Evolutionary conservation across 2,329 filamentous ascomycete species (phyloP).

Genomic region (Neonectria magnoliae): DNA sequence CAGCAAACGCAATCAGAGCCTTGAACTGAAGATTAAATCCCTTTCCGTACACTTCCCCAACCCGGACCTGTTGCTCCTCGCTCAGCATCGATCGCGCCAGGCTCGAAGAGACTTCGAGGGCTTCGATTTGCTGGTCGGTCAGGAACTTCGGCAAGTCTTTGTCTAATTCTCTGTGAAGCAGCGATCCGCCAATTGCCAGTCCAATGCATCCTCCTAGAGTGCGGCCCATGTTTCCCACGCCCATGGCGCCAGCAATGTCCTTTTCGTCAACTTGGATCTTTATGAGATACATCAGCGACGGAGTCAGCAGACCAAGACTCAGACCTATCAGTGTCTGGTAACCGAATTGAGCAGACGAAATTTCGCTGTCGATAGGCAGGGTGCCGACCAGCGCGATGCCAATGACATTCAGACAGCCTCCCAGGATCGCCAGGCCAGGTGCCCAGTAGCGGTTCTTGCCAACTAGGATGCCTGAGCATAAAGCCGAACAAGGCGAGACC

Average conservation of each 20-base stretch:
- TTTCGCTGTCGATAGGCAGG: neutral
- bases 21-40: conserved; percentile 9
- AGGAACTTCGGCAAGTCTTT: neutral
- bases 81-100: conserved; percentile 4
- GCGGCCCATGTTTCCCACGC: neutral
- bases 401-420: neutral
- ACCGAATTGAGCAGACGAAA: neutral
- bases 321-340: conserved; percentile 6
- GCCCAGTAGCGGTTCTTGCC: conserved; percentile 4
- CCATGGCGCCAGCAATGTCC: conserved; percentile 4
- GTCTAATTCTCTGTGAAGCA: neutral
- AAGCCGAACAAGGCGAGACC: conserved; percentile 4
- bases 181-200: neutral
- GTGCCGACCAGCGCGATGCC: conserved; percentile 8
- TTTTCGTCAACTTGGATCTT: conserved; percentile 9
- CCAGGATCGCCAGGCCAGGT: neutral
- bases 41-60: conserved; percentile 11
- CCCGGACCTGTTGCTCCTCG: conserved; percentile 4
- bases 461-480: conserved; percentile 3
- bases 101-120: neutral
- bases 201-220: neutral
- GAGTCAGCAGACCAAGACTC: conserved; percentile 6
- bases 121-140: neutral
- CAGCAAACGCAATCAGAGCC: conserved; percentile 10
- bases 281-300: conserved; percentile 7